Evolutionary conservation across 176 grass and related monocot species (phyloP).

Genomic region (Eleusine indica): DNA sequence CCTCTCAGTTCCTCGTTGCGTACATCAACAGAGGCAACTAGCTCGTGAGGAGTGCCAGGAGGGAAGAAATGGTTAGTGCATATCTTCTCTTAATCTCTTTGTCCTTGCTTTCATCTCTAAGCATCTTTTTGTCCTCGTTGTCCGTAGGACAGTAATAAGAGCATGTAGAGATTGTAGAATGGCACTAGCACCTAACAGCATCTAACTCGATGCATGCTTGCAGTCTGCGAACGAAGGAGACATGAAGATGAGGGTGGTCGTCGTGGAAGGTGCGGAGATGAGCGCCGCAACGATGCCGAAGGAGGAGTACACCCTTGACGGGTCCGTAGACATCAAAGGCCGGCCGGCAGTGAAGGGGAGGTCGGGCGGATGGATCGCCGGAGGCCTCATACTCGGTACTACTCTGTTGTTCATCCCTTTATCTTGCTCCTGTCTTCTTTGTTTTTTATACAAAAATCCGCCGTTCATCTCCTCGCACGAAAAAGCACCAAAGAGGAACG

Average conservation of each 20-base stretch:
- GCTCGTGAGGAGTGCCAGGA: slow-evolving; percentile 13
- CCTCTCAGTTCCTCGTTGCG: slow-evolving; percentile 29
- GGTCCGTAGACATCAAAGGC: slow-evolving; percentile 73
- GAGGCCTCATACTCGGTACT: slow-evolving; percentile 71
- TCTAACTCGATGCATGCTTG: neutral
- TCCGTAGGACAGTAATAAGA: neutral
- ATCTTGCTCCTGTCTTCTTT: neutral
- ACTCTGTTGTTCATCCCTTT: neutral
- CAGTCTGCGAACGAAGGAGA: slow-evolving; percentile 49
- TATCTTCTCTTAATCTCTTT: neutral
- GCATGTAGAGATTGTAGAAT: neutral
- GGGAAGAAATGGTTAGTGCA: slow-evolving; percentile 54
- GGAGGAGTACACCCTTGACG: slow-evolving; percentile 69
- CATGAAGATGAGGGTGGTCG: slow-evolving; percentile 48
- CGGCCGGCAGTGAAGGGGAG: slow-evolving; percentile 64
- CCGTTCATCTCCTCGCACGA: neutral
- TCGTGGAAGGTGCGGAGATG: slow-evolving; percentile 36
- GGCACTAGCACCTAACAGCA: neutral
- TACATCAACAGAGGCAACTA: neutral
- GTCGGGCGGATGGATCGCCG: slow-evolving; percentile 76
- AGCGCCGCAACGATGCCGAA: slow-evolving; percentile 1
- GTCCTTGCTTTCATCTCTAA: neutral
- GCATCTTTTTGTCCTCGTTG: neutral
- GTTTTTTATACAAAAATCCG: neutral
- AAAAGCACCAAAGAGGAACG: neutral